Evolutionary conservation across 1,139 yeast species (phyloP), one percentile per base, ranked within the genome.

Genomic region (Spathaspora jeffriesii): DNA sequence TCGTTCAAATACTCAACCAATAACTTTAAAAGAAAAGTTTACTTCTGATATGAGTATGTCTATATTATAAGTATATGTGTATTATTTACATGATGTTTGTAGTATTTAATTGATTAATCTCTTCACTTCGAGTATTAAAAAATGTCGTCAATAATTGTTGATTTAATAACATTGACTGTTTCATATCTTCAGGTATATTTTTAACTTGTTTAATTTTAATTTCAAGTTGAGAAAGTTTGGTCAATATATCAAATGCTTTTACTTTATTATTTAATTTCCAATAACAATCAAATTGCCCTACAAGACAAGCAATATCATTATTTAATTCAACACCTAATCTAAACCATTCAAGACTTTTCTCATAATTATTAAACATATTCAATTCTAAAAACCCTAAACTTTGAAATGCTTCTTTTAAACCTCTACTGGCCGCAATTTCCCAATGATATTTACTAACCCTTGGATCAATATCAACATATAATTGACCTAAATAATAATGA

Each of bases 341-440:
- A 67, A 91, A 90, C 97, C 97, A 92, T 59, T 89, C 90, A 37
- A 75, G 68, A 0, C 96, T 89, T 54, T 81, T 81, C 4, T 52
- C 48, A 17, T 62, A 58, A 55, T 83, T 71, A n/a, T 72, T 67
- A 60, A 84, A 87, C 48, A 85, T 79, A 54, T 83, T 83, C 69
- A 90, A 66, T 55, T 90, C 93, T 52, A 90, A 64, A 61, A 85
- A 87, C 1, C 97, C 98, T 43, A 91, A 67, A 22, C 85, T 80
- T 15, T 84, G 79, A 59, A 90, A 88, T 7, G 92, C 78, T 55
- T 91, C 96, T 53, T 74, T 78, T 43, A 90, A 80, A 0, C 96
- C 97, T 53, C 80, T 81, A 5, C 82, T 67, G 0, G 97, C 96
- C 39, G 92, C 83, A 48, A 82, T 71, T 60, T 90, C 95, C 50